Conservation (phyloP, 495 filamentous ascomycete species). For the Evernia prunastri region DNA sequence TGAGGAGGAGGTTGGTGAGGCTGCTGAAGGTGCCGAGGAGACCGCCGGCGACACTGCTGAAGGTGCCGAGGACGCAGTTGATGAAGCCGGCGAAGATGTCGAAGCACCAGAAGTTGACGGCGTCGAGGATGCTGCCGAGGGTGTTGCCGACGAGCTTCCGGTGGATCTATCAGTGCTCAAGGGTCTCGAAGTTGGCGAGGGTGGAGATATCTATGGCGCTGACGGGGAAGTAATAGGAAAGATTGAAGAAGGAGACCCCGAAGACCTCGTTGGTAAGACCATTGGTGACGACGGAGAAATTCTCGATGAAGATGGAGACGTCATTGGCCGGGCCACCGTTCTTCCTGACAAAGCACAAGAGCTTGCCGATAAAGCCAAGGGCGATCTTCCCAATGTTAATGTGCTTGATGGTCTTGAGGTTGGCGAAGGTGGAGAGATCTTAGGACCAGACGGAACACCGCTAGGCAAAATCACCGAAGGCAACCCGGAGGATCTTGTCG, state of each 20-base stretch:
- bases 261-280: constrained; percentile 41
- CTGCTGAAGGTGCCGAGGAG: constrained; percentile 29
- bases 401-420: constrained; percentile 53
- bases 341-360: constrained; percentile 33
- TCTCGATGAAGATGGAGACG: constrained; percentile 44
- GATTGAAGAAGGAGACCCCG: constrained; percentile 39
- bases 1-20: constrained; percentile 28
- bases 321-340: constrained; percentile 42
- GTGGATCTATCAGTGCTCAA: constrained; percentile 61
- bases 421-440: constrained; percentile 50
- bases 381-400: constrained; percentile 38
- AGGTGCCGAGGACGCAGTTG: constrained; percentile 28
- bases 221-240: constrained; percentile 37
- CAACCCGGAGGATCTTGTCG: constrained; percentile 54
- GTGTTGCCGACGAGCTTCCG: constrained; percentile 31
- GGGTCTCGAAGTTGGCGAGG: constrained; percentile 53
- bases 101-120: constrained; percentile 34
- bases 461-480: constrained; percentile 56
- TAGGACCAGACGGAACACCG: constrained; percentile 48
- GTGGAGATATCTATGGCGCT: constrained; percentile 37
- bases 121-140: constrained; percentile 31
- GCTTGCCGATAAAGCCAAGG: constrained; percentile 30
- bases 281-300: constrained; percentile 52
- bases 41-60: constrained; percentile 27
- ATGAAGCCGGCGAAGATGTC: constrained; percentile 34